Conservation (phyloP, 2,329 filamentous ascomycete genomes). For the Penicillium sp. region DNA sequence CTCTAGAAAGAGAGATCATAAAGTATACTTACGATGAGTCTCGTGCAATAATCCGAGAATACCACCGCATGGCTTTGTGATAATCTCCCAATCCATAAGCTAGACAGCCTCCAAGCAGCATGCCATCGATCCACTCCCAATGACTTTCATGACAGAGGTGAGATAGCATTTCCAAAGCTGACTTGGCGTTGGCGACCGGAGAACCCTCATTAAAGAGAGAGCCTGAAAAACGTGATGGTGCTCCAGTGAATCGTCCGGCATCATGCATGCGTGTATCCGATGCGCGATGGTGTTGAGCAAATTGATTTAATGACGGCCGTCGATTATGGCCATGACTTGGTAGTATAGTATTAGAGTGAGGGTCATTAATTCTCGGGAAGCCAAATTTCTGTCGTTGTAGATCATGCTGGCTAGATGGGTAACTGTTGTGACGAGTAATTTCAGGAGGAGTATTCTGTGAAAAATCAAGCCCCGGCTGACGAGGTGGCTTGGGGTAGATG, state of each 20-base stretch:
- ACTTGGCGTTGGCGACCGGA: constrained; percentile 58
- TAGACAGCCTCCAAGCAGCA: constrained; percentile 86
- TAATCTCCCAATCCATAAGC: constrained; percentile 88
- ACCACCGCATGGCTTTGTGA: constrained; percentile 60
- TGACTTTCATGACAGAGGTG: constrained; percentile 74
- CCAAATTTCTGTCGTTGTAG: constrained; percentile 23
- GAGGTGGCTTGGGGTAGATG: constrained; percentile 63
- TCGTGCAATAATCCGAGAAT: constrained; percentile 55
- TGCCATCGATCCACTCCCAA: constrained; percentile 91
- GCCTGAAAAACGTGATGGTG: constrained; percentile 36
- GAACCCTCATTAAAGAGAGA: constrained; percentile 38
- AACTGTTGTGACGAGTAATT: constrained; percentile 35
- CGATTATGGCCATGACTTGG: constrained; percentile 18
- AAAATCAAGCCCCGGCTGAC: constrained; percentile 55
- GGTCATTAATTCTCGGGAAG: constrained; percentile 15
- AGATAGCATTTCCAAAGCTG: constrained; percentile 70
- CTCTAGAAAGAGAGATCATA: neutral
- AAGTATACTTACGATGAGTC: constrained; percentile 53
- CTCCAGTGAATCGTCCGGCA: constrained; percentile 31
- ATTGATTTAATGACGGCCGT: constrained; percentile 28
- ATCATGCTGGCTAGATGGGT: constrained; percentile 38
- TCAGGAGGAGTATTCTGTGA: constrained; percentile 34
- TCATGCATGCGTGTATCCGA: constrained; percentile 32
- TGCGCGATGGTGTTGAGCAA: constrained; percentile 22
- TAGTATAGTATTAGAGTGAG: constrained; percentile 15